A percentile compares a stretch with the other conserved stretches of the same genome.
Evolutionary conservation across 305 asterid species (phyloP).

Genomic region (Fraxinus greggii): DNA sequence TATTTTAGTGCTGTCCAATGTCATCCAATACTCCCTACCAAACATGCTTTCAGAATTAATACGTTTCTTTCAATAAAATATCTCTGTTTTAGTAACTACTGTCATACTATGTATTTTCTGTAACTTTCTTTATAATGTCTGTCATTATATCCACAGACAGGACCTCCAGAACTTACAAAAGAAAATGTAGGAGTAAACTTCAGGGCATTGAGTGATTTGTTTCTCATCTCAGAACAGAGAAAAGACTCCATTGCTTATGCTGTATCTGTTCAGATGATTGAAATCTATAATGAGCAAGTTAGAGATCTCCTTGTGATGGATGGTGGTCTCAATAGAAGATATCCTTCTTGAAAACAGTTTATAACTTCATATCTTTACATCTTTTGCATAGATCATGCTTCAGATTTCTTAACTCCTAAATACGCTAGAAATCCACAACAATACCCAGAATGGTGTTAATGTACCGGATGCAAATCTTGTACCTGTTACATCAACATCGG

Average conservation of each 20-base stretch:
- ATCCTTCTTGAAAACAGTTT: slow-evolving; percentile 49
- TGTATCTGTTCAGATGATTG: slow-evolving; percentile 89
- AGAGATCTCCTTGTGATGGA: slow-evolving; percentile 80
- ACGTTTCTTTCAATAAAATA: background rate
- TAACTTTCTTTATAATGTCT: background rate
- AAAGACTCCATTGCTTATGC: slow-evolving; percentile 60
- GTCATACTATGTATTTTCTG: background rate
- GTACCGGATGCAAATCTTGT: slow-evolving; percentile 84
- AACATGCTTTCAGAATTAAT: background rate
- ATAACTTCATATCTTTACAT: background rate
- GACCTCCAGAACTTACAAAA: slow-evolving; percentile 66
- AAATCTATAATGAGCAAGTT: slow-evolving; percentile 93
- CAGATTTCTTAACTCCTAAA: slow-evolving; percentile 47
- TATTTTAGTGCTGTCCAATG: background rate
- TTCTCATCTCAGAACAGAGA: slow-evolving; percentile 72
- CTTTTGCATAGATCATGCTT: background rate
- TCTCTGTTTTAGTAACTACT: background rate
- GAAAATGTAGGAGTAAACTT: slow-evolving; percentile 76
- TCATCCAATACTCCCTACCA: background rate
- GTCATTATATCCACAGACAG: slow-evolving; percentile 49
- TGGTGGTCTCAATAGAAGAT: slow-evolving; percentile 74
- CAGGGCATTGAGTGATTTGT: slow-evolving; percentile 80
- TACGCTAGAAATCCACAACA: slow-evolving; percentile 81
- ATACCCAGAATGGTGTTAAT: slow-evolving; percentile 65
- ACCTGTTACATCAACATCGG: slow-evolving; percentile 63